These are phyloP conservation scores for Edaphochlamys debaryana DNA, from an alignment of 139 green algal species.

Conservation along the genomic window DNA sequence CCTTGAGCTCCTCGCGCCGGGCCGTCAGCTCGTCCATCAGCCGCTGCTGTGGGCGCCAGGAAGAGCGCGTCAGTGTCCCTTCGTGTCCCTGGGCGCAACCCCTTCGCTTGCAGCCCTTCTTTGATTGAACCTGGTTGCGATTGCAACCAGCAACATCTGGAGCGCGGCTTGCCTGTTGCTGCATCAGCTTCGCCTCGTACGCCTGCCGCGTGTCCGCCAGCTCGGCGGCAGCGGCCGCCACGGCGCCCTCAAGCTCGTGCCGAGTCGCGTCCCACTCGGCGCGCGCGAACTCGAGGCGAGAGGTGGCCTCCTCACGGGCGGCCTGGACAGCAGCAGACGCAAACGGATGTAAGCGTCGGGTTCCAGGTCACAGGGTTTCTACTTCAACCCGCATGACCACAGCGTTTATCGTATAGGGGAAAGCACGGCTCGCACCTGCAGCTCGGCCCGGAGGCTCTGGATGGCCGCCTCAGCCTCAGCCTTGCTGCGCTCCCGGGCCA, in stretches of 20 bases:
- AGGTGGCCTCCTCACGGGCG: not conserved
- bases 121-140: too few species aligned
- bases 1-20: not conserved
- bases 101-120: too few species aligned
- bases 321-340: too few species aligned
- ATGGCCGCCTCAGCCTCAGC: not conserved
- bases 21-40: conserved; percentile 10
- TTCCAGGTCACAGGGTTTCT: too few species aligned
- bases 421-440: conserved; percentile 8
- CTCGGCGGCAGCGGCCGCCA: not conserved
- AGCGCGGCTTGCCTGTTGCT: not conserved
- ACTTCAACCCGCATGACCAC: too few species aligned
- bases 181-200: conserved; percentile 20
- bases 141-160: too few species aligned
- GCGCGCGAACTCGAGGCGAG: not conserved
- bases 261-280: not conserved
- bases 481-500: not conserved
- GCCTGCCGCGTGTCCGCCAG: not conserved
- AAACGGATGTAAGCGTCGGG: too few species aligned
- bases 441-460: not conserved
- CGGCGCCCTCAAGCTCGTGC: not conserved
- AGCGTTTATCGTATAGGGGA: too few species aligned
- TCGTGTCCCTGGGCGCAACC: too few species aligned
- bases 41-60: not conserved
- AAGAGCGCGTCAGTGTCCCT: too few species aligned